Base-by-base conservation (phyloP, 1,139 yeast genomes). In the Zygosaccharomyces pseudobailii region DNA sequence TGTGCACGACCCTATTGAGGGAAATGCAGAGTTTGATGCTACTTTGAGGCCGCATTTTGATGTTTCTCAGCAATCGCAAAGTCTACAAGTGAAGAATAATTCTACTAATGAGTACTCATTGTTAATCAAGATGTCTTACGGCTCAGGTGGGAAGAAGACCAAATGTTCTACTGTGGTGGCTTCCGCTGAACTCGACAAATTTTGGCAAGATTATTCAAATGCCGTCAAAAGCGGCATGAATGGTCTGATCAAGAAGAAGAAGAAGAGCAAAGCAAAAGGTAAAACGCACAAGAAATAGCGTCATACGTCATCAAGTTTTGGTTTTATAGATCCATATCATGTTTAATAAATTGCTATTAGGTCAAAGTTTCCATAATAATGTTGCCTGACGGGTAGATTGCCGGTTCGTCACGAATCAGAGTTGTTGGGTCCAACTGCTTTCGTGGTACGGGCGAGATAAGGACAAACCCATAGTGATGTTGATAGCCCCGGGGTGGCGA, bases 131-230 rank as follows among this genome's bases (percentile, higher is more conserved):
- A 68, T 85, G 39, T 74, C 87, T 34, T 59, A 55, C 44, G 62
- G 63, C 2, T 79, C 84, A 59, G 87, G 87, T n/a, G 56, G 51
- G 34, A 69, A 70, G 49, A 80, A 81, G 61, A 58, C 65, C 35
- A 84, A 83, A 60, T 65, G 79, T 40, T 78, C 87, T 6, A 86
- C 95, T 0, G 77, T 80, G 20, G 87, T 87, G 24, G 76, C 75
- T 36, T 68, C 78, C 0, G 75, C 71, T 4, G 69, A 75, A 19
- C 69, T 87, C 55, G 85, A 81, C 50, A 69, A 70, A 52, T 87
- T 87, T 62, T 87, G 95, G 95, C 65, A 67, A 34, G 79, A 78
- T 36, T 87, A 86, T 63, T 70, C 85, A 1, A 80, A 78, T 40
- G 77, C 77, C 0, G 72, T 86, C 49, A 86, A 85, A 62, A 63